Evolutionary conservation across 2,329 filamentous ascomycete genomes (phyloP), one percentile per base, ranked within the genome.

Genomic region (Daldinia eschscholtzii): DNA sequence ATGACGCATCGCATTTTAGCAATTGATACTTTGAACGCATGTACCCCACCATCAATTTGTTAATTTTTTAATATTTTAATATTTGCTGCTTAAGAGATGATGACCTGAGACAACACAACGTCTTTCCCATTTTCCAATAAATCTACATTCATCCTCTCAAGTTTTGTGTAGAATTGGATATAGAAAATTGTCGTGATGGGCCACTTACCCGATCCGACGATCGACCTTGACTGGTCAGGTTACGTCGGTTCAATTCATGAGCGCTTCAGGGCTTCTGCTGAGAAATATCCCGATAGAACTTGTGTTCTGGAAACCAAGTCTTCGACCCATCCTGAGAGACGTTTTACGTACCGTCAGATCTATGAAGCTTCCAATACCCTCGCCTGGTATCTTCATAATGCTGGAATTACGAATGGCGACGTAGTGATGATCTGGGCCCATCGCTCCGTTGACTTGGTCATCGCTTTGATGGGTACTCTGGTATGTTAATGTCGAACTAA

Each of bases 401-500:
- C 89, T 75, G 94, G 94, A 65, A 85, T 93, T 70, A 85, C 89
- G 66, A 85, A 89, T 73, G 94, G 93, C 7, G 94, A 98, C 77
- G 94, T 97, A 2, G 93, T 97, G 75, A 97, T 97, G 93, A 92
- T 96, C 70, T 98, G 90, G 77, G 93, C 93, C 63, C 88, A 97
- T 80, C 89, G 94, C 65, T 89, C 89, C 64, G 94, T 97, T 37
- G 86, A 88, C 30, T 79, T 89, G 12, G 83, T 88, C 48, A 77
- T 83, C 53, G 93, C 91, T 39, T 90, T 94, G 61, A 97, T 97
- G 93, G 94, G 94, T 67, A 87, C 86, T 23, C 77, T 89, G 78
- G 83, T 84, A 80, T 67, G 76, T 52, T 33, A 20, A 28, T 55
- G 35, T 35, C n/a, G 23, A 57, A 23, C n/a, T 33, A 86, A 26